A percentile compares a stretch with the other conserved stretches of the same genome.
Conservation (phyloP, 345 rosid genomes). For the Rhodamnia argentea region DNA sequence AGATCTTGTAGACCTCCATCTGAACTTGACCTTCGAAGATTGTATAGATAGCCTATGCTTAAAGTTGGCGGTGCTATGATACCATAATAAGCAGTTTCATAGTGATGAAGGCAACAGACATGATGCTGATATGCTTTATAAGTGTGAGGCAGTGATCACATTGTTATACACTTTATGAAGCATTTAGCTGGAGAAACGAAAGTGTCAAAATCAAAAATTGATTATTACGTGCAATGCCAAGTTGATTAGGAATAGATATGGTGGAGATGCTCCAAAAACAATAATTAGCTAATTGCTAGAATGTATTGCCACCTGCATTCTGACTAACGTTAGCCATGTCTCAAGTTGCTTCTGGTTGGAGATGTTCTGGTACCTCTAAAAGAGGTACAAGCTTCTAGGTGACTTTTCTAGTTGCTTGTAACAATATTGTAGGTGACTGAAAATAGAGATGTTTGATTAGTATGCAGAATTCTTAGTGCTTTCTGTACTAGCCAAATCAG, state of each 20-base stretch:
- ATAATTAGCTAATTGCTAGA: neutral
- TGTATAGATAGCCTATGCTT: neutral
- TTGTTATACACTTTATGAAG: neutral
- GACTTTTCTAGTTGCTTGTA: neutral
- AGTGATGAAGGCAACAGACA: neutral
- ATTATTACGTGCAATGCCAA: neutral
- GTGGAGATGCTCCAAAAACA: neutral
- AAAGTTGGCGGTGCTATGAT: neutral
- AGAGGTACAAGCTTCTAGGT: neutral
- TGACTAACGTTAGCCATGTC: neutral
- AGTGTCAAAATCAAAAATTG: neutral
- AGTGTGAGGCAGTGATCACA: neutral
- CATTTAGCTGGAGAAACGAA: neutral
- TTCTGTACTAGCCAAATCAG: neutral
- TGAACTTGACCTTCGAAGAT: neutral
- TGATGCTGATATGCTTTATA: neutral
- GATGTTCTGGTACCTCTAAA: neutral
- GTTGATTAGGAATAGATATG: neutral
- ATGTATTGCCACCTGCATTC: neutral
- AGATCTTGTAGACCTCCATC: neutral
- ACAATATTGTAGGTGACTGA: neutral
- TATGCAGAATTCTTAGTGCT: neutral
- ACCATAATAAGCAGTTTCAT: neutral
- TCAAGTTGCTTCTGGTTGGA: neutral
- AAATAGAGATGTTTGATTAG: neutral